Percentiles rank a stretch among this genome's conserved stretches.
These are phyloP conservation scores for Globisporangium echinulatum DNA, from an alignment of 352 stramenopile genomes.

Conservation along the genomic window DNA sequence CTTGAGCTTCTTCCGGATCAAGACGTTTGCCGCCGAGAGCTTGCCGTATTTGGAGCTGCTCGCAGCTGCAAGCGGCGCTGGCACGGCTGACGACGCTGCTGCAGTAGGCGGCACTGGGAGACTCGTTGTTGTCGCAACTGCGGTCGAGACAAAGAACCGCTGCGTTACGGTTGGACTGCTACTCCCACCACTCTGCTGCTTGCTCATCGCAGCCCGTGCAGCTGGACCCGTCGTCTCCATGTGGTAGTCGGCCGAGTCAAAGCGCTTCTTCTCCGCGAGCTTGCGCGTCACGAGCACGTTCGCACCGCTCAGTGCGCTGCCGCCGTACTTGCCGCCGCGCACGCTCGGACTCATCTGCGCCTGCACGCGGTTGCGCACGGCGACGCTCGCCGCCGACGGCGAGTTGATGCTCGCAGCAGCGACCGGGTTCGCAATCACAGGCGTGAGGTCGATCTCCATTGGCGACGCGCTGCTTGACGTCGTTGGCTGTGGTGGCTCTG, in stretches of 20 bases:
- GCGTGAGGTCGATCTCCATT: slow-evolving; percentile 24
- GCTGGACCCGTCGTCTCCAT: slow-evolving; percentile 12
- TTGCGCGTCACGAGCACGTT: slow-evolving; percentile 29
- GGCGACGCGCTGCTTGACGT: slow-evolving; percentile 6
- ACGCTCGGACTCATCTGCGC: slow-evolving; percentile 56
- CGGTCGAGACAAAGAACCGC: slow-evolving; percentile 3
- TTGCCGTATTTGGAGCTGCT: slow-evolving; percentile 51
- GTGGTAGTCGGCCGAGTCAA: slow-evolving; percentile 32
- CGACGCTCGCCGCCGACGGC: slow-evolving; percentile 29
- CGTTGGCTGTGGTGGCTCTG: too few relatives aligned
- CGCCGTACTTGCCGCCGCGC: slow-evolving; percentile 39
- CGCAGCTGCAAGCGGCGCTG: slow-evolving; percentile 1
- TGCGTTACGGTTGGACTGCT: background rate
- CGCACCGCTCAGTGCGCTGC: slow-evolving; percentile 17
- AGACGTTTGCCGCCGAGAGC: slow-evolving; percentile 57
- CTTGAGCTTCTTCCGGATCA: slow-evolving; percentile 73
- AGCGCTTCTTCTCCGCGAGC: slow-evolving; percentile 28
- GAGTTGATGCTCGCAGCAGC: slow-evolving; percentile 29
- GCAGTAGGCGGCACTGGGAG: background rate
- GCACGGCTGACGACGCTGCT: background rate
- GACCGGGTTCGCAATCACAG: slow-evolving; percentile 4
- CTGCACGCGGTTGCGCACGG: slow-evolving; percentile 12
- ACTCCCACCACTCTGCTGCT: background rate
- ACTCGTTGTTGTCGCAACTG: background rate
- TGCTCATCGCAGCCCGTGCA: background rate